Base-by-base conservation (phyloP, 1,284 basidiomycete species). In the Irpex sp. region DNA sequence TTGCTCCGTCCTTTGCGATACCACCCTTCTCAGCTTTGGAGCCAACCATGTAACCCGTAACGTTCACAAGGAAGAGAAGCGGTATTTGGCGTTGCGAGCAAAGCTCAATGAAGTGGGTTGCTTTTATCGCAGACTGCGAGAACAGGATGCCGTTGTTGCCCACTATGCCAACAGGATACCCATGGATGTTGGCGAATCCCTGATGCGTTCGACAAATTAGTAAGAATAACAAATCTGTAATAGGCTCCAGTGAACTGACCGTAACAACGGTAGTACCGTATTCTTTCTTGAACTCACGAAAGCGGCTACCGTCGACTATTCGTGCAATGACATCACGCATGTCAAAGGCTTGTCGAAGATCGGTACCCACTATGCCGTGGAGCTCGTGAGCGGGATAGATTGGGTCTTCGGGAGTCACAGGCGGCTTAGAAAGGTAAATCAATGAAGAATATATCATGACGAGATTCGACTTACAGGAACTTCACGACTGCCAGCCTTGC, bases 1-100 rank as follows among this genome's bases (percentile, higher is more conserved):
- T 98, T 15, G 96, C 96, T 36, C 96, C 96, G 73, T 98, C 95
- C 78, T 97, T 97, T 13, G 96, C 96, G 69, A 98, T 98, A 1
- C 96, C 96, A n/a, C 93, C 92, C 66, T 85, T 85, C 78, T 97
- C 95, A 31, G 95, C 95, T 70, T 95, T 96, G 40, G 93, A 94
- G 15, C 94, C 94, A 6, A 97, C 94, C 94, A 97, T 96, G 73
- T 97, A 97, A 13, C 93, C 89, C 4, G 93, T 94, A 9, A 97
- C 94, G 73, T 98, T 98, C 60, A 97, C 95, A 51, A 98, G 82
- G 82, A 97, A 98, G 26, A 98, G 81, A 7, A 98, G 78, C 0
- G 96, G 96, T 59, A 97, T 94, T 69, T 85, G 84, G 17, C 96
- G 83, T 76, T 98, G 96, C 6, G 93, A 95, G 74, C 96, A 98